Conservation (phyloP, 2,329 filamentous ascomycete genomes). For the Phialemoniopsis sp. region DNA sequence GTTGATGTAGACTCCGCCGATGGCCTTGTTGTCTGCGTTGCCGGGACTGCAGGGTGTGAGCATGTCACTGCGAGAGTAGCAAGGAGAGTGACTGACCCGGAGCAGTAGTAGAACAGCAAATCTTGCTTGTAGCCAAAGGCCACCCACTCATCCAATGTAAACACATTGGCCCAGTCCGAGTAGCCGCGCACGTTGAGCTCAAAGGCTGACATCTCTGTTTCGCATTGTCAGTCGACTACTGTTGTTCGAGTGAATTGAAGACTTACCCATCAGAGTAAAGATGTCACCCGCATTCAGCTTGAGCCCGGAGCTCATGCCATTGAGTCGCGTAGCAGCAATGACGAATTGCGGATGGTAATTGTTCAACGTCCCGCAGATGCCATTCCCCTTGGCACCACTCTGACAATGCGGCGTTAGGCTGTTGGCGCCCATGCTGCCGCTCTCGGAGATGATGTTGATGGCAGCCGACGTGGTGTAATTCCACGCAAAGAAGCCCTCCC, state of each 20-base stretch:
- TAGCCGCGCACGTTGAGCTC: constrained; percentile 10
- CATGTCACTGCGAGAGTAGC: too few species aligned
- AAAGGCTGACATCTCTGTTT: constrained; percentile 8
- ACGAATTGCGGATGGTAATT: constrained; percentile 7
- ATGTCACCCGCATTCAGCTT: constrained; percentile 6
- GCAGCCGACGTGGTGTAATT: too few species aligned
- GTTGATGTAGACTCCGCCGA: constrained; percentile 10
- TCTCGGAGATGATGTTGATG: constrained; percentile 6
- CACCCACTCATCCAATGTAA: too few species aligned
- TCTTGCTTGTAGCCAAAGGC: too few species aligned
- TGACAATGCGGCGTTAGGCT: not conserved
- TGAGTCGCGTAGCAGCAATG: constrained; percentile 4
- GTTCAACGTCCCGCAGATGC: constrained; percentile 4
- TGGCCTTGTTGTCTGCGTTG: constrained; percentile 9
- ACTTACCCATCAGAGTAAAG: constrained; percentile 7
- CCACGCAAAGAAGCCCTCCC: too few species aligned
- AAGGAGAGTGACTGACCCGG: too few species aligned
- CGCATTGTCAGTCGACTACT: too few species aligned
- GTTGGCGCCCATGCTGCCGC: constrained; percentile 8
- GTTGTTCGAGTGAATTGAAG: too few species aligned
- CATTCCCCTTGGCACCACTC: too few species aligned
- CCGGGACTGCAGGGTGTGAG: too few species aligned
- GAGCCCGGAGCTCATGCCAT: constrained; percentile 3
- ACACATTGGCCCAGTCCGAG: too few species aligned
- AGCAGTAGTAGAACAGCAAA: too few species aligned